A percentile compares a stretch with the other conserved stretches of the same genome.
These are phyloP conservation scores for Ascomycota sp. DNA, from an alignment of 2,329 filamentous ascomycete species.

Conservation along the genomic window DNA sequence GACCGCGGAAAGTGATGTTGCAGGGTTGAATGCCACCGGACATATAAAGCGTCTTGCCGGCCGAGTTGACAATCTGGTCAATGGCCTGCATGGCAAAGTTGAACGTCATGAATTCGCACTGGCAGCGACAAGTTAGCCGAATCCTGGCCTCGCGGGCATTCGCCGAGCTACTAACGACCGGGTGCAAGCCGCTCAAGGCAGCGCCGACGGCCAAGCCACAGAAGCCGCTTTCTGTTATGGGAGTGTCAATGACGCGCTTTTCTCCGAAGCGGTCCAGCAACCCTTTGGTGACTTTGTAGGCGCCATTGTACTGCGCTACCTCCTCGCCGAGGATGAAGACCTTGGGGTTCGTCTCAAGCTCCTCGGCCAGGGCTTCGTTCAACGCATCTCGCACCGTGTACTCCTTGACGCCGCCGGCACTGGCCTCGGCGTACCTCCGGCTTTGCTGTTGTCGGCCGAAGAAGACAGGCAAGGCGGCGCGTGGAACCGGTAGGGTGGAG, in stretches of 20 bases:
- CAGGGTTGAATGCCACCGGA: constrained; percentile 98
- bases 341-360: constrained; percentile 85
- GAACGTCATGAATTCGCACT: constrained; percentile 99
- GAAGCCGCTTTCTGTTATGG: constrained; percentile 96
- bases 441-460: constrained; percentile 22
- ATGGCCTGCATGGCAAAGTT: constrained; percentile 99
- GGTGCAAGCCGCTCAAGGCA: constrained; percentile 82
- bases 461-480: constrained; percentile 17
- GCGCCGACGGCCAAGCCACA: constrained; percentile 83
- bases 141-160: background rate
- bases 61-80: constrained; percentile 98
- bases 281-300: constrained; percentile 98
- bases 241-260: constrained; percentile 92
- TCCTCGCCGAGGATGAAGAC: constrained; percentile 95
- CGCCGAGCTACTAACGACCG: constrained; percentile 48
- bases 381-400: constrained; percentile 93
- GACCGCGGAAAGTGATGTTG: constrained; percentile 98
- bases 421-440: constrained; percentile 33
- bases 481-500: constrained; percentile 6
- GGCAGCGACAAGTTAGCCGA: background rate
- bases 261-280: constrained; percentile 93
- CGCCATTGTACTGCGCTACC: constrained; percentile 98
- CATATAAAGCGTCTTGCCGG: constrained; percentile 99
- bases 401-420: constrained; percentile 56
- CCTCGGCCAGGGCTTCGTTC: constrained; percentile 94